Evolutionary conservation across 208 protist genomes (phyloP), one percentile per base, ranked within the genome.

Genomic region (Acanthamoeba healyi): DNA sequence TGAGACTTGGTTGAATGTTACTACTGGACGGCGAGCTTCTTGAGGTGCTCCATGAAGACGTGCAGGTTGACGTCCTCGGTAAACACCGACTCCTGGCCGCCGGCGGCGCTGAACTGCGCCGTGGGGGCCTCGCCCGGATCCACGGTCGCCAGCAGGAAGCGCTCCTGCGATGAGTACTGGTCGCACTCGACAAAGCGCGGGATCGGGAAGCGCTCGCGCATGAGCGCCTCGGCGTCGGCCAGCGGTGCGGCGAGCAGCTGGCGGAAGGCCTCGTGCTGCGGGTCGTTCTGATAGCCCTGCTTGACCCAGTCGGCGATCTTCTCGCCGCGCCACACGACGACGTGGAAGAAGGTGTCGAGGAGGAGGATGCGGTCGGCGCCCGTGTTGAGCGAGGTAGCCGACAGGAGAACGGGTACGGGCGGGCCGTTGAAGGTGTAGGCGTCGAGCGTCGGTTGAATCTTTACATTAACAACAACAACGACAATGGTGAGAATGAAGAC

Each of bases 331-430:
- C 99, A 99, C 72, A 99, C 96, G 72, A 99, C 96, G 32, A 99
- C 98, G 91, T 99, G 97, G 97, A 99, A 99, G 96, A 99, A 99
- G 34, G 99, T 99, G 96, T 99, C 99, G 32, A 99, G 98, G 3
- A 99, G 96, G 6, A 99, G 97, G 92, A 99, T 98, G 92, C 98
- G 98, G 93, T 99, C 98, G 1, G 96, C 96, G 44, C 97, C 94
- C 63, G 97, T 93, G 74, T 67, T 9, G 29, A 99, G 98, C 74
- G 96, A 97, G 7, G 96, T 94, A 86, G 98, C 98, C 94, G 99
- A 98, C 2, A 99, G 97, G 26, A 98, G 95, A 22, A 99, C 98
- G 49, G 99, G 98, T 79, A 97, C 92, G 5, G 98, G 98, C 61
- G 82, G 70, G 14, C 94, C 98, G 65, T 98, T 97, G 95, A 99